Evolutionary conservation across 257 asterid genomes (phyloP).

Genomic region (Coffea eugenioides): DNA sequence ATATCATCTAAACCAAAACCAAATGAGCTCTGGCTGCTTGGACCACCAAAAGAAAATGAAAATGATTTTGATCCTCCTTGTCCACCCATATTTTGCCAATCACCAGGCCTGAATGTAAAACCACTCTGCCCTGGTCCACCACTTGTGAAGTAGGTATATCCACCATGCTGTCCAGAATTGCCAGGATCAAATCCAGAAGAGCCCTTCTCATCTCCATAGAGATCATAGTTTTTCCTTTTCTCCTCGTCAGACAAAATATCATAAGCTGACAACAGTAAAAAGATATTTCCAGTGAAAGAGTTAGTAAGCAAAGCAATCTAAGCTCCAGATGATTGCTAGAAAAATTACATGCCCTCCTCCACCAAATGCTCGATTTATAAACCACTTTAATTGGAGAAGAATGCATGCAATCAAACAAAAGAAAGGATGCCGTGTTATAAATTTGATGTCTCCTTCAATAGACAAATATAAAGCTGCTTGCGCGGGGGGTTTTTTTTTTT

Average conservation of each 20-base stretch:
- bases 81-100: slow-evolving; percentile 79
- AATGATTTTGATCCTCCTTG: slow-evolving; percentile 66
- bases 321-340: background rate
- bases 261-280: slow-evolving; percentile 55
- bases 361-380: background rate
- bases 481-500: too few relatives aligned
- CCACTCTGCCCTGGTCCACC: slow-evolving; percentile 85
- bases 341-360: background rate
- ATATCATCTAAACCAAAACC: slow-evolving; percentile 72
- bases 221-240: slow-evolving; percentile 89
- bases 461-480: background rate
- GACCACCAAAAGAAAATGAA: slow-evolving; percentile 91
- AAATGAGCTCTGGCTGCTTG: slow-evolving; percentile 53
- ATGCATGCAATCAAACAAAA: background rate
- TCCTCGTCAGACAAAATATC: slow-evolving; percentile 86
- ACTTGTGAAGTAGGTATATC: slow-evolving; percentile 60
- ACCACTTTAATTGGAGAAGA: background rate
- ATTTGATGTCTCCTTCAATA: background rate
- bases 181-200: slow-evolving; percentile 71
- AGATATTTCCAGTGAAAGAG: background rate
- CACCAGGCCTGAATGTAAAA: slow-evolving; percentile 67
- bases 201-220: slow-evolving; percentile 85
- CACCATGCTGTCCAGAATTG: slow-evolving; percentile 49
- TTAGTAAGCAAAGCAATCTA: background rate
- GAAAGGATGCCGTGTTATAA: background rate